Conservation (phyloP, 176 grass and related monocot genomes). For the Themeda triandra region DNA sequence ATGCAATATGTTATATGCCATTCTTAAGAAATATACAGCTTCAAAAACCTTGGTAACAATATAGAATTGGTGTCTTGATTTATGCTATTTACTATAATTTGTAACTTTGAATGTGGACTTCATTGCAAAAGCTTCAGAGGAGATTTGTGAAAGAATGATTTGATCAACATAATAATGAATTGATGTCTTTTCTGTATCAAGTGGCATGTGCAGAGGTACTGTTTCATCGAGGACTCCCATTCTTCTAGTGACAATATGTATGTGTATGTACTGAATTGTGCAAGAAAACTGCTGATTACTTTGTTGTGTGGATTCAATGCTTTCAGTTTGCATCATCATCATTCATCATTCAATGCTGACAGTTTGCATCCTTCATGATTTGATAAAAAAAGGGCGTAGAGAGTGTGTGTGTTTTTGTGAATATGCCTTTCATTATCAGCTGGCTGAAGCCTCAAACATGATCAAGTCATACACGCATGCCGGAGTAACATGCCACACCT, state of each 20-base stretch:
- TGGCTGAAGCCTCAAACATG: no score
- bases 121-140: not conserved
- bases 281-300: not conserved
- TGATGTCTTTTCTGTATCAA: slow-evolving; percentile 11
- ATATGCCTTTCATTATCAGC: no score
- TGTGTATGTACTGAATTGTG: not conserved
- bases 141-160: not conserved
- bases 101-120: not conserved
- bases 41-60: not conserved
- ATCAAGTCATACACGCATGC: no score
- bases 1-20: not conserved
- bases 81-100: not conserved
- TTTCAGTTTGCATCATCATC: not conserved
- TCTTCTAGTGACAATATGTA: not conserved
- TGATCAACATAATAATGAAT: not conserved
- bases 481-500: no score
- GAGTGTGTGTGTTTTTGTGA: no score
- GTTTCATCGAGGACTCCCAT: not conserved
- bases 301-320: not conserved
- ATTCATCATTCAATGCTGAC: not conserved
- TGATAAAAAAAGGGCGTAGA: no score
- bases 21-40: not conserved
- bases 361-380: no score
- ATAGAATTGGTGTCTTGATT: not conserved
- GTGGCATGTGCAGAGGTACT: not conserved